A percentile compares a stretch with the other conserved stretches of the same genome.
These are phyloP conservation scores for Backusella sp. DNA, from an alignment of 192 early-diverging fungal genomes.

Conservation along the genomic window DNA sequence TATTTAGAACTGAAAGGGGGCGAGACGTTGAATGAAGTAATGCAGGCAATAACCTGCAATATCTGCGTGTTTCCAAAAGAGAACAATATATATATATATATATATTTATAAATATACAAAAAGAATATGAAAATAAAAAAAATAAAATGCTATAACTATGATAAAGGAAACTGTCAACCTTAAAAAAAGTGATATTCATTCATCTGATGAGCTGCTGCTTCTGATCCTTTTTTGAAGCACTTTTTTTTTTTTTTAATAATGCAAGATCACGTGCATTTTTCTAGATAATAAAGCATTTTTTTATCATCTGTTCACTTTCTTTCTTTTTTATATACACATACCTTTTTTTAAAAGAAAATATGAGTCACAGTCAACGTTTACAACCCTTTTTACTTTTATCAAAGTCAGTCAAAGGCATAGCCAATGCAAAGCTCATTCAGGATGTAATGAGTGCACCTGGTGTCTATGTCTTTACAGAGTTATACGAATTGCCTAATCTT, in stretches of 20 bases:
- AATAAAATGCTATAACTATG: neutral
- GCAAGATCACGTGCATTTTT: neutral
- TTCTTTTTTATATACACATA: too few species aligned
- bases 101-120: neutral
- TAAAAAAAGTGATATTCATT: neutral
- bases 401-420: slow-evolving; percentile 76
- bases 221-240: neutral
- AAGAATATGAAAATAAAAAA: neutral
- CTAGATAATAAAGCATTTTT: neutral
- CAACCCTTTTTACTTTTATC: slow-evolving; percentile 73
- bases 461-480: slow-evolving; percentile 77
- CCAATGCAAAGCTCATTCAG: slow-evolving; percentile 66
- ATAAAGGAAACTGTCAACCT: neutral
- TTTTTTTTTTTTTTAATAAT: neutral
- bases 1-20: neutral
- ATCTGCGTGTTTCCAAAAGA: neutral
- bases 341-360: neutral
- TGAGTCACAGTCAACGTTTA: slow-evolving; percentile 25
- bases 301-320: neutral
- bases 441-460: slow-evolving; percentile 70
- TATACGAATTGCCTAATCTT: slow-evolving; percentile 70
- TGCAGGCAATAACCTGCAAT: neutral
- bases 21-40: neutral
- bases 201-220: neutral
- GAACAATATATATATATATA: neutral